A percentile compares a stretch with the other conserved stretches of the same genome.
These are phyloP conservation scores for Diaporthe amygdali DNA, from an alignment of 2,329 filamentous ascomycete species.

Conservation along the genomic window DNA sequence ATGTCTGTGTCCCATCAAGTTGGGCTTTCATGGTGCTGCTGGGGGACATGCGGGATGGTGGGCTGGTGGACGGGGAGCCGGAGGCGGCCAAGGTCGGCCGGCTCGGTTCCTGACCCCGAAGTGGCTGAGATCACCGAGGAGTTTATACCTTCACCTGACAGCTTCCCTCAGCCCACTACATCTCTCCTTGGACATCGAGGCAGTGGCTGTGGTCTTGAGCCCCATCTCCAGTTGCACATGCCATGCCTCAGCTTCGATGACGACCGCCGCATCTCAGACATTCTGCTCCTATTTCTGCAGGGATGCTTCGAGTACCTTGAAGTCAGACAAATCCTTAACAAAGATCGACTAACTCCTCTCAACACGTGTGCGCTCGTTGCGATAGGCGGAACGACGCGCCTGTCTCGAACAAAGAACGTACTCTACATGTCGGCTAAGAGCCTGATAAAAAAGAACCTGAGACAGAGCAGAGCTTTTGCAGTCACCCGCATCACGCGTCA, in stretches of 20 bases:
- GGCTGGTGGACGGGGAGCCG: neutral
- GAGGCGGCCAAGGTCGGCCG: neutral
- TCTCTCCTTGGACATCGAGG: neutral
- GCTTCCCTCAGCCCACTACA: neutral
- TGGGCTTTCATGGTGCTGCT: neutral
- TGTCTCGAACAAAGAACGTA: neutral
- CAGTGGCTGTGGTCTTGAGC: neutral
- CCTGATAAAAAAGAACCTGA: neutral
- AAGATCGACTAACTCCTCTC: neutral
- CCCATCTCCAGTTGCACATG: neutral
- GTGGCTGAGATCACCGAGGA: constrained; percentile 3
- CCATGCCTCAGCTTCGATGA: neutral
- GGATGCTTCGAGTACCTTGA: neutral
- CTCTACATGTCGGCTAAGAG: neutral
- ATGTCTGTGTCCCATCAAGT: neutral
- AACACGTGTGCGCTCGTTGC: neutral
- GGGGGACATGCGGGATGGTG: neutral
- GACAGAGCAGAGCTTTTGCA: neutral
- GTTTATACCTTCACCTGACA: constrained; percentile 11
- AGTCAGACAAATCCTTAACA: neutral
- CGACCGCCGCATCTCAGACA: neutral
- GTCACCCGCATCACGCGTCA: neutral
- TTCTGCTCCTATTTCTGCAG: neutral
- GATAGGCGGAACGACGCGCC: neutral
- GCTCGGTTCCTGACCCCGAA: neutral